phyloP scores from a whole-genome alignment of 2,329 filamentous ascomycete genomes.

The Colletotrichum lini region DNA sequence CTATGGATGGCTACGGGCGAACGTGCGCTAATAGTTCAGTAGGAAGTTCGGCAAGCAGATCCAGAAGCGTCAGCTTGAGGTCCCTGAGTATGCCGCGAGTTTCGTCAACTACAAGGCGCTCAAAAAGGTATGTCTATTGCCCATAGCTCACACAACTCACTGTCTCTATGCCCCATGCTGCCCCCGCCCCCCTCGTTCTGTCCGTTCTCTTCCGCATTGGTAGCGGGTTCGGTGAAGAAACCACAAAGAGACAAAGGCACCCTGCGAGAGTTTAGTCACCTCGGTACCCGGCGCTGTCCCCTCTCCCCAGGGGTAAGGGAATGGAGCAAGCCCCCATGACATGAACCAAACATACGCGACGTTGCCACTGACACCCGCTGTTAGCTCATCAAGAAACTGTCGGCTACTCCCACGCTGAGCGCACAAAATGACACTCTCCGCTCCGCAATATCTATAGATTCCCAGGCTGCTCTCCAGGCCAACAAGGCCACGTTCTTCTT shows the following conservation, averaged over 20 bases:
- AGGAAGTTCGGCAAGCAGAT: slow-evolving; percentile 99
- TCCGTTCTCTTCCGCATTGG: slow-evolving; percentile 21
- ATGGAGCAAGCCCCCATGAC: slow-evolving; percentile 42
- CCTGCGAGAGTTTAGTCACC: slow-evolving; percentile 26
- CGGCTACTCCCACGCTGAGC: slow-evolving; percentile 87
- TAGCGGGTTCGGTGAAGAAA: slow-evolving; percentile 11
- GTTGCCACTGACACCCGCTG: slow-evolving; percentile 51
- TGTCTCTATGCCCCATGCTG: slow-evolving; percentile 18
- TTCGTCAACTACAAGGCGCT: slow-evolving; percentile 99
- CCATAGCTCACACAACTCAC: not conserved
- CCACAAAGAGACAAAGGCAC: slow-evolving; percentile 16
- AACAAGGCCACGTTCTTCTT: slow-evolving; percentile 99
- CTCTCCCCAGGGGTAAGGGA: slow-evolving; percentile 21
- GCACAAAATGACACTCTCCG: slow-evolving; percentile 78
- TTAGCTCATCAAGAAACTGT: slow-evolving; percentile 98
- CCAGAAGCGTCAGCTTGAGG: slow-evolving; percentile 98
- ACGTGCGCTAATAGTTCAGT: slow-evolving; percentile 38
- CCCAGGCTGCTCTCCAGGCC: slow-evolving; percentile 91
- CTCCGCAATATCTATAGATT: slow-evolving; percentile 70
- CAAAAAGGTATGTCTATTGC: slow-evolving; percentile 82
- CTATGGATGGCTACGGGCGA: slow-evolving; percentile 2
- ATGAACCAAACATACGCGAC: slow-evolving; percentile 27
- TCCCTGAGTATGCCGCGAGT: slow-evolving; percentile 98
- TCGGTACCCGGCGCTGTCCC: slow-evolving; percentile 36
- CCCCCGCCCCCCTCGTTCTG: slow-evolving; percentile 8